Percentiles rank a stretch among this genome's conserved stretches.
Evolutionary conservation across 305 asterid genomes (phyloP).

Genomic region (Fraxinus floribunda): DNA sequence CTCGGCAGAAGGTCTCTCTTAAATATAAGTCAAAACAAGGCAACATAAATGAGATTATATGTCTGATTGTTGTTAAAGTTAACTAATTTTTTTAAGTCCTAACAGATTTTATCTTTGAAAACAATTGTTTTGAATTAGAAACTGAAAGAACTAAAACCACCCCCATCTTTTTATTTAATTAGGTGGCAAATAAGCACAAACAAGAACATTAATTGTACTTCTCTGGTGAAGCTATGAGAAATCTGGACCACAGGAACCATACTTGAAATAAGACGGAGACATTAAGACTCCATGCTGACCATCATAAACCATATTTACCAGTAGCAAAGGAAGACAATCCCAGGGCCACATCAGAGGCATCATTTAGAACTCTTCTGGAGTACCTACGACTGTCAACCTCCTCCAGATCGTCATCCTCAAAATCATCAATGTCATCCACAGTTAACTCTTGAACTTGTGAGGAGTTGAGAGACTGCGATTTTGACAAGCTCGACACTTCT

Average conservation of each 20-base stretch:
- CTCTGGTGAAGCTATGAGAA: neutral
- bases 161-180: neutral
- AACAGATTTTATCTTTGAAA: constrained; percentile 6
- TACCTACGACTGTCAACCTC: constrained; percentile 74
- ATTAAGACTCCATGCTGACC: neutral
- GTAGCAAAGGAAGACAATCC: constrained; percentile 83
- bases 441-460: constrained; percentile 67
- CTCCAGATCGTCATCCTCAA: constrained; percentile 67
- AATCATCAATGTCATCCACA: constrained; percentile 91
- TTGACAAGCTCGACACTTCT: constrained; percentile 52
- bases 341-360: constrained; percentile 82
- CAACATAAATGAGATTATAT: neutral
- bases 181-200: neutral
- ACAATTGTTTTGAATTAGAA: constrained; percentile 2
- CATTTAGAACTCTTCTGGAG: constrained; percentile 93
- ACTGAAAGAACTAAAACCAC: neutral
- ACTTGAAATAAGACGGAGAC: neutral
- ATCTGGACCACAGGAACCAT: neutral
- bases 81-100: neutral
- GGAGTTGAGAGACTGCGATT: constrained; percentile 63
- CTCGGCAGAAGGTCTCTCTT: neutral
- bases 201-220: neutral
- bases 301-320: constrained; percentile 43
- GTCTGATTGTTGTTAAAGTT: neutral
- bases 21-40: neutral